Conservation (phyloP, 768 basidiomycete species). For the Mycena olivaceomarginata region DNA sequence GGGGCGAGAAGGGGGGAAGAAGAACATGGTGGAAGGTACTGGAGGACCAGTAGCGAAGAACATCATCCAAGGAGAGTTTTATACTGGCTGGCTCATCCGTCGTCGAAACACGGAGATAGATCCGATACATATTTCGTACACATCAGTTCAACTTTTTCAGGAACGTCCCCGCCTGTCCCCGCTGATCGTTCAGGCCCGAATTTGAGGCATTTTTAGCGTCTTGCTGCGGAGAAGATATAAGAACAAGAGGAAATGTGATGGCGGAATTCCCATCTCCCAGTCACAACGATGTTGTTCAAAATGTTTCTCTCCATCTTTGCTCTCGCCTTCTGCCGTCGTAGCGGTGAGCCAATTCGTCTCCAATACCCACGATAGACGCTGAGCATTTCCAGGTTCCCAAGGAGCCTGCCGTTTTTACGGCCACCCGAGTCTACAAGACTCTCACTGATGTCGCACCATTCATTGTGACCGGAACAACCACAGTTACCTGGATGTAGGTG, state of each 20-base stretch:
- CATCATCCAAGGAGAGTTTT: background rate
- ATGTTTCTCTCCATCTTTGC: background rate
- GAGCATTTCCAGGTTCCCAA: background rate
- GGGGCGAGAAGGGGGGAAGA: slow-evolving; percentile 5
- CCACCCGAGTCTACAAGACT: slow-evolving; percentile 7
- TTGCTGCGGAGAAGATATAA: background rate
- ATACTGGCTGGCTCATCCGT: background rate
- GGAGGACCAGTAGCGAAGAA: background rate
- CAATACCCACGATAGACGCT: background rate
- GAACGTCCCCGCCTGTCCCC: background rate
- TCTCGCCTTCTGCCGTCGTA: background rate
- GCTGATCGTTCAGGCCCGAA: background rate
- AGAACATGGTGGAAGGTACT: background rate
- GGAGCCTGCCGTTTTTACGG: background rate
- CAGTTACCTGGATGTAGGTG: slow-evolving; percentile 7
- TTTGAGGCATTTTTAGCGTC: background rate
- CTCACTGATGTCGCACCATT: background rate
- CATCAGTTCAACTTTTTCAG: background rate
- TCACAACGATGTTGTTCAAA: background rate
- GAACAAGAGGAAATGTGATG: background rate
- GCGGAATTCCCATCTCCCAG: background rate
- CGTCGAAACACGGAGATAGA: background rate
- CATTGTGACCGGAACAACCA: slow-evolving; percentile 1
- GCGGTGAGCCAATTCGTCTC: background rate
- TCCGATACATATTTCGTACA: background rate